These are phyloP conservation scores for Intubia oerlemansii DNA, from an alignment of 2,329 filamentous ascomycete species.

Conservation along the genomic window DNA sequence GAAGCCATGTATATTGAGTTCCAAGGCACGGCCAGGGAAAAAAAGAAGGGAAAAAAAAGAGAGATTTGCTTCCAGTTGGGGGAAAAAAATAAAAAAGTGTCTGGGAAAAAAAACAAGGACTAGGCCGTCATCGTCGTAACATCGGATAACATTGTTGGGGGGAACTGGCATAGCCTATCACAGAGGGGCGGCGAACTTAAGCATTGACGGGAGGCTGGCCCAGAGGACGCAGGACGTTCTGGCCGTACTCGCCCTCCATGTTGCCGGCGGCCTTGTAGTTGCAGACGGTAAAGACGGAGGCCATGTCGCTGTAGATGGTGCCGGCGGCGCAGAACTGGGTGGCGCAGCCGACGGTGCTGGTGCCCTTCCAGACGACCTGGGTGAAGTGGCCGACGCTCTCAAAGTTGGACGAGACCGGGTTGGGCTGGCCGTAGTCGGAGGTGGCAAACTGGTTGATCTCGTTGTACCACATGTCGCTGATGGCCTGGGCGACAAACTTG, in stretches of 20 bases:
- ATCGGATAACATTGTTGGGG: not conserved
- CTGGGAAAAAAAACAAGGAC: not conserved
- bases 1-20: too few relatives aligned
- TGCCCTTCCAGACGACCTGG: constrained; percentile 50
- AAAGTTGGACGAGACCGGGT: constrained; percentile 41
- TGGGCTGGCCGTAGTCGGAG: constrained; percentile 34
- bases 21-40: not conserved
- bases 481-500: constrained; percentile 40
- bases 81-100: not conserved
- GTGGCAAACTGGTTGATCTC: constrained; percentile 38
- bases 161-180: not conserved
- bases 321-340: constrained; percentile 30
- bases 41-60: constrained; percentile 2
- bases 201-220: constrained; percentile 12
- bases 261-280: constrained; percentile 54
- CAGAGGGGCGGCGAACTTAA: too few relatives aligned
- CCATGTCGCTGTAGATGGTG: constrained; percentile 23
- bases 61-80: not conserved
- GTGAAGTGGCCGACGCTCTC: constrained; percentile 53
- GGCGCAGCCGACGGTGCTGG: constrained; percentile 41
- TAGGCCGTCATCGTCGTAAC: not conserved
- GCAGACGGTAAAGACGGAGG: constrained; percentile 64
- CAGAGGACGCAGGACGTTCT: constrained; percentile 25
- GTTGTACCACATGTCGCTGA: constrained; percentile 81
- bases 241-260: constrained; percentile 25